Base-by-base conservation (phyloP, 768 basidiomycete genomes). In the Psilocybe sp. region DNA sequence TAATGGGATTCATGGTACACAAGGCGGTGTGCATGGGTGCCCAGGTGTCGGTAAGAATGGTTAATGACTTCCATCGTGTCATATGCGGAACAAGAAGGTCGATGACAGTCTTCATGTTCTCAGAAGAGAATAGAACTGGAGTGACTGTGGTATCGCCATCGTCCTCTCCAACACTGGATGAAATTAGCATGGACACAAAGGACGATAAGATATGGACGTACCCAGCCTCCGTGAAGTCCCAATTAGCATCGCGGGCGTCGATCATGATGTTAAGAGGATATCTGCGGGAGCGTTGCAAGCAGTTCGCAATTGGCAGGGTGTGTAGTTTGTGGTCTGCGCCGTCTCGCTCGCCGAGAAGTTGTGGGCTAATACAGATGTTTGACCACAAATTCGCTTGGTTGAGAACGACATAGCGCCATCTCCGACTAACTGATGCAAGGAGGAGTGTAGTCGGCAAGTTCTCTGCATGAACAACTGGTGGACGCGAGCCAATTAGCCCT, bases 1-100 rank as follows among this genome's bases (percentile, higher is more conserved):
- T 60, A 12, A 55, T 46, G 7, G 67, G 64, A 53, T 79, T 77
- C 33, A 84, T 71, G 9, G 66, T 61, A 19, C 61, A 56, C 14
- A 85, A 68, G 10, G 78, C 81, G 42, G 69, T 60, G 54, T 76
- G 71, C 79, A 85, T 79, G 12, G 81, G 81, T n/a, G 72, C 69
- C 75, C 74, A 82, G 7, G 75, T 71, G 57, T 83, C 79, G 23
- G 79, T 80, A 36, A 80, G 69, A 56, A 84, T 74, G 16, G 67
- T 69, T 36, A 84, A 59, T 5, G 78, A 79, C 13, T 74, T 72
- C 75, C 80, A 82, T 18, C 82, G 76, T 7, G 56, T 53, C 40
- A 82, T 55, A 53, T 81, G 77, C 15, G 77, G 78, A 4, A 79
- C 61, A n/a, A 84, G 64, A n/a, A 77, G 61, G 31, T 69, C 62